Evolutionary conservation across 352 stramenopile species (phyloP).

Genomic region (Pythium guiyangense): DNA sequence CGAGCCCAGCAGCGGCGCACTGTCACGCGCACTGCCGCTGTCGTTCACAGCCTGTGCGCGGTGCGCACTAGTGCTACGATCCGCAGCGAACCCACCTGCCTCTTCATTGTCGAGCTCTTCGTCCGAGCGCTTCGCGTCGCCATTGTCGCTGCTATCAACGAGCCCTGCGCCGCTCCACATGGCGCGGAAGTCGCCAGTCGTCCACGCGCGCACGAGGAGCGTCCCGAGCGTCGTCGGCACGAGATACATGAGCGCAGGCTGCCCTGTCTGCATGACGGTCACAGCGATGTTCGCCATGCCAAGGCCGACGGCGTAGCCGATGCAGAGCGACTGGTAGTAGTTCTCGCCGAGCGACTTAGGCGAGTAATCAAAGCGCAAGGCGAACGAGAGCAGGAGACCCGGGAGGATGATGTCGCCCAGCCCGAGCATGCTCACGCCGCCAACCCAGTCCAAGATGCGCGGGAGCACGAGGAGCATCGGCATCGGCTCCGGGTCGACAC

Average conservation of each 20-base stretch:
- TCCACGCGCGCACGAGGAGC: slow-evolving; percentile 53
- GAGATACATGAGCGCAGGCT: slow-evolving; percentile 95
- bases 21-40: slow-evolving; percentile 16
- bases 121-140: slow-evolving; percentile 6
- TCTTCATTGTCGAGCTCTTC: slow-evolving; percentile 14
- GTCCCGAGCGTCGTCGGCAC: slow-evolving; percentile 90
- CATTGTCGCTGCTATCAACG: slow-evolving; percentile 9
- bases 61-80: slow-evolving; percentile 7
- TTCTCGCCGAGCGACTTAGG: slow-evolving; percentile 26
- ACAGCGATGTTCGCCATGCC: slow-evolving; percentile 93
- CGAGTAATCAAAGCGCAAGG: slow-evolving; percentile 88
- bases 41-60: slow-evolving; percentile 14
- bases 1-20: slow-evolving; percentile 27
- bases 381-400: slow-evolving; percentile 92
- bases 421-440: slow-evolving; percentile 91
- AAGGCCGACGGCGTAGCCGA: slow-evolving; percentile 92
- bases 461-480: slow-evolving; percentile 95
- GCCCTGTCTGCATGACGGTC: slow-evolving; percentile 90
- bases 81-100: slow-evolving; percentile 16
- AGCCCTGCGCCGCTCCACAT: slow-evolving; percentile 46
- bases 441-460: slow-evolving; percentile 88
- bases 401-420: slow-evolving; percentile 96
- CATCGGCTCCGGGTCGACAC: slow-evolving; percentile 81
- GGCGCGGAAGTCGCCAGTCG: slow-evolving; percentile 68
- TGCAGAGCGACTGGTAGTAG: slow-evolving; percentile 88